Conservation (phyloP, 2,329 filamentous ascomycete genomes). For the Hymenoscyphus occultus region DNA sequence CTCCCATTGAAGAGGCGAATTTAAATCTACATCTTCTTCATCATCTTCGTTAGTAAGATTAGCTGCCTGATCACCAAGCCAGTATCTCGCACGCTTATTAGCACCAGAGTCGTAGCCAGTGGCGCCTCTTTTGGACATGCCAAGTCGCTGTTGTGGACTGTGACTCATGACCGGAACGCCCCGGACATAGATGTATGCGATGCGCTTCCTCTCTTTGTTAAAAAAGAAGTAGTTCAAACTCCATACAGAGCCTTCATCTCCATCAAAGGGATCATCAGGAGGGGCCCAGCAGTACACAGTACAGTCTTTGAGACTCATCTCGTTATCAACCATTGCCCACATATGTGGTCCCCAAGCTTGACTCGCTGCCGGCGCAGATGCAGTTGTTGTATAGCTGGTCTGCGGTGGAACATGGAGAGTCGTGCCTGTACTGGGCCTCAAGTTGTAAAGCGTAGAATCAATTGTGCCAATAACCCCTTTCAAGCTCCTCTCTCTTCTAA, state of each 20-base stretch:
- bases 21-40: constrained; percentile 38
- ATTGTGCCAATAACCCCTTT: constrained; percentile 81
- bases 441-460: constrained; percentile 82
- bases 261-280: constrained; percentile 84
- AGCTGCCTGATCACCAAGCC: constrained; percentile 69
- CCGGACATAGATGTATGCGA: constrained; percentile 89
- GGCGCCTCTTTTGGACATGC: constrained; percentile 30
- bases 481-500: constrained; percentile 78
- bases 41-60: constrained; percentile 42
- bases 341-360: constrained; percentile 83
- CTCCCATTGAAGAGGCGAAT: constrained; percentile 43
- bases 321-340: constrained; percentile 89
- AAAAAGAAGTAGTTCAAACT: constrained; percentile 97
- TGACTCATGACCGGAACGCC: constrained; percentile 76
- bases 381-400: constrained; percentile 38
- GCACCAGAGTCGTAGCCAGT: constrained; percentile 49
- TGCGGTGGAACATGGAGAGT: constrained; percentile 38
- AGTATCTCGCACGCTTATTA: constrained; percentile 81
- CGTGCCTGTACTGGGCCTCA: constrained; percentile 62
- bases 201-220: constrained; percentile 86
- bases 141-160: constrained; percentile 49
- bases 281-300: constrained; percentile 87
- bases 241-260: constrained; percentile 92
- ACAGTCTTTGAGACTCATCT: constrained; percentile 90
- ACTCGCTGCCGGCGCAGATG: constrained; percentile 43